These are phyloP conservation scores for Botryotinia globosa DNA, from an alignment of 2,329 filamentous ascomycete species.

Conservation along the genomic window DNA sequence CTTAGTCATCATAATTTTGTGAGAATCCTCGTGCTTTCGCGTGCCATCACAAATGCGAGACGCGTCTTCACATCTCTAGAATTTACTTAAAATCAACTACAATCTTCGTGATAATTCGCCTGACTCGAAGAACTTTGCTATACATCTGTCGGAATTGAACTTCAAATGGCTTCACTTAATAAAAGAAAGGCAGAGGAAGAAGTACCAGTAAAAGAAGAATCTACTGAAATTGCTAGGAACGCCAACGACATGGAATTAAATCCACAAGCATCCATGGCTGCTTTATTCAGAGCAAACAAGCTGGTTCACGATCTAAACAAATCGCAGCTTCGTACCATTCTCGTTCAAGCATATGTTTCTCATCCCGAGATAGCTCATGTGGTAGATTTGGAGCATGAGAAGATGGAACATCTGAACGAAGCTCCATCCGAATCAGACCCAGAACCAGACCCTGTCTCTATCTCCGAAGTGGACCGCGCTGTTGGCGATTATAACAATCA, in stretches of 20 bases:
- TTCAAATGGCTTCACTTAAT: neutral
- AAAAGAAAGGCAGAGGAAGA: conserved; percentile 10
- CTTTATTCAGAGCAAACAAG: conserved; percentile 17
- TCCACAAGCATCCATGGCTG: conserved; percentile 7
- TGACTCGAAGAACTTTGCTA: neutral
- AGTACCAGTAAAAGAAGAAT: neutral
- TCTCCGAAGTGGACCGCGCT: neutral
- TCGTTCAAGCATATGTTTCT: conserved; percentile 18
- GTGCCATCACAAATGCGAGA: neutral
- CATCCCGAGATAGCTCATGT: conserved; percentile 9
- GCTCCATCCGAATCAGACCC: neutral
- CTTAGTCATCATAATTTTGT: neutral
- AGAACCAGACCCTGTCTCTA: neutral
- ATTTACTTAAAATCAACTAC: neutral
- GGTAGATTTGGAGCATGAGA: conserved; percentile 15
- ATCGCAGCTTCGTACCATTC: conserved; percentile 17
- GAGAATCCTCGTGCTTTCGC: conserved; percentile 3
- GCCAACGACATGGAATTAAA: neutral
- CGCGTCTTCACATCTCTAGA: neutral
- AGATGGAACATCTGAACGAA: conserved; percentile 8
- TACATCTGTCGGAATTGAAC: neutral
- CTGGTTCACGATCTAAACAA: conserved; percentile 15
- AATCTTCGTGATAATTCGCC: neutral
- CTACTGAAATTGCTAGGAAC: neutral
- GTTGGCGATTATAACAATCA: neutral